phyloP scores from a whole-genome alignment of 2,329 filamentous ascomycete genomes.

The Pyrenochaeta sp. region DNA sequence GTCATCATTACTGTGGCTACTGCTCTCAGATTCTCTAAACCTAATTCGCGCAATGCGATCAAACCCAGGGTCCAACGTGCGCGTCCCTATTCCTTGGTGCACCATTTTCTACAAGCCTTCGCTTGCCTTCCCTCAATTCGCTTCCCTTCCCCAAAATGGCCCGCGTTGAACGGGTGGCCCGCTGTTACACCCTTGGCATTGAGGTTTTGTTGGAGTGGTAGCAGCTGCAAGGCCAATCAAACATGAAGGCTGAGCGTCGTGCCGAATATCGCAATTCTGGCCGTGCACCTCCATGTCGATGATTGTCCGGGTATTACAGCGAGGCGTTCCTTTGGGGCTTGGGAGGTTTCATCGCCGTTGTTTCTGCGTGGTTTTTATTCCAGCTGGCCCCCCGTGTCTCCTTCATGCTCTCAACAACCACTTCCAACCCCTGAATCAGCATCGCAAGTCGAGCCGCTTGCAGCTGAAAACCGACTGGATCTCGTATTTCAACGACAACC shows the following conservation, averaged over 20 bases:
- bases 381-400: too few relatives aligned
- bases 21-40: too few relatives aligned
- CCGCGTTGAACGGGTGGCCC: background rate
- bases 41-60: too few relatives aligned
- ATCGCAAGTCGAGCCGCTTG: background rate
- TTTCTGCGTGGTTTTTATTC: too few relatives aligned
- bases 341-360: background rate
- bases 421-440: background rate
- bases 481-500: constrained; percentile 11
- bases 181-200: background rate
- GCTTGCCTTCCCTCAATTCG: too few relatives aligned
- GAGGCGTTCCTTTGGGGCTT: constrained; percentile 1
- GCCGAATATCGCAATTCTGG: constrained; percentile 1
- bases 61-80: too few relatives aligned
- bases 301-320: background rate
- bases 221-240: constrained; percentile 1
- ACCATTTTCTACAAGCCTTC: too few relatives aligned
- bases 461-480: background rate
- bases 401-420: too few relatives aligned
- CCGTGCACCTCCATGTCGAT: background rate
- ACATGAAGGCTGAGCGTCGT: background rate
- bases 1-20: background rate
- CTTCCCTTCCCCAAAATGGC: background rate
- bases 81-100: too few relatives aligned
- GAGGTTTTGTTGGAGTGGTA: background rate